Percentiles rank a stretch among this genome's conserved stretches.
phyloP scores from a whole-genome alignment of 352 stramenopile genomes.

The Phytophthora nicotianae region DNA sequence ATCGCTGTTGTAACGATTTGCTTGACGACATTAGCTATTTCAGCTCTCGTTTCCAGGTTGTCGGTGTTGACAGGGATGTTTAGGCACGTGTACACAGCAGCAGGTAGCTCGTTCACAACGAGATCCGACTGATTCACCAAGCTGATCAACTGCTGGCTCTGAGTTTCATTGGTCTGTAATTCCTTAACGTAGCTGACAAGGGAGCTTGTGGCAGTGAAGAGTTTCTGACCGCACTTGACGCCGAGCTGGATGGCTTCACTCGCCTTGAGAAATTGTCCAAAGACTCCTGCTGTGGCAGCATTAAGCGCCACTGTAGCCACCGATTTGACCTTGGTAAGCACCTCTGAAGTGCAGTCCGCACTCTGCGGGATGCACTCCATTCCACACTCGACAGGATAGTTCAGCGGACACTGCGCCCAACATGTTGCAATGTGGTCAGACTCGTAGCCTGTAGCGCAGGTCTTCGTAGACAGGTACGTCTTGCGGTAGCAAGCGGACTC shows the following conservation, averaged over 20 bases:
- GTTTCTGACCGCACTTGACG: conserved; percentile 42
- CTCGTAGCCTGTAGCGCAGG: conserved; percentile 25
- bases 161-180: conserved; percentile 28
- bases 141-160: conserved; percentile 45
- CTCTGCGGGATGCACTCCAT: conserved; percentile 76
- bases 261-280: conserved; percentile 44
- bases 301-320: conserved; percentile 60
- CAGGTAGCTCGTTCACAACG: conserved; percentile 31
- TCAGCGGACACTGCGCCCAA: conserved; percentile 68
- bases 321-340: conserved; percentile 50
- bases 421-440: conserved; percentile 27
- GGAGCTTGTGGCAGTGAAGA: conserved; percentile 39
- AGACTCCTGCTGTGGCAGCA: conserved; percentile 51
- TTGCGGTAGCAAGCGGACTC: conserved; percentile 58
- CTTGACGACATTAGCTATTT: conserved; percentile 37
- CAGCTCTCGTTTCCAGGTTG: conserved; percentile 27
- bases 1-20: conserved; percentile 37
- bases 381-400: conserved; percentile 73
- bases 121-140: conserved; percentile 39
- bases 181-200: conserved; percentile 41
- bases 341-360: conserved; percentile 48
- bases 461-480: conserved; percentile 34
- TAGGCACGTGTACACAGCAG: conserved; percentile 54
- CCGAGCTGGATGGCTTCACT: conserved; percentile 48
- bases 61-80: conserved; percentile 32